Percentiles rank a stretch among this genome's conserved stretches.
Conservation (phyloP, 352 stramenopile species). For the Thalassiosira exigua region DNA sequence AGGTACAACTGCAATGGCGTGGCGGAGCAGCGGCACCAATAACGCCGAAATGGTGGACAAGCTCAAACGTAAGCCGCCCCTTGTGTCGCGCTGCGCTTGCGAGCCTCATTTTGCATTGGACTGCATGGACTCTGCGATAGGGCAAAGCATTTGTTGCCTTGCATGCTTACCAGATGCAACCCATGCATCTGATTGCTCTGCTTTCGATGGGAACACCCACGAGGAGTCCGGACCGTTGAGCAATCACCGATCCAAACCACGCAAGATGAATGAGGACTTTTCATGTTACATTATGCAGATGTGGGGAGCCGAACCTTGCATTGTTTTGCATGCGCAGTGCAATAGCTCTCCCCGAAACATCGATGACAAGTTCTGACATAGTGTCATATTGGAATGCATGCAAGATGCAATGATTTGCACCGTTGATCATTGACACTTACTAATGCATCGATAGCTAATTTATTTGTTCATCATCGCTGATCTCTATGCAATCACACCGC, state of each 20-base stretch:
- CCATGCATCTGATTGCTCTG: background rate
- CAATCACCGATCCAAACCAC: no score
- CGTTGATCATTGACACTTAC: no score
- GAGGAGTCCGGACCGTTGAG: no score
- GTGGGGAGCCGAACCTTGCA: background rate
- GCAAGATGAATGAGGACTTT: no score
- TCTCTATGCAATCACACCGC: slow-evolving; percentile 10
- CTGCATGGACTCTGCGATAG: slow-evolving; percentile 1
- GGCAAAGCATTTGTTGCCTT: slow-evolving; percentile 1
- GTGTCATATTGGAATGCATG: slow-evolving; percentile 2
- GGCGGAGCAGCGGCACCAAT: slow-evolving; percentile 77
- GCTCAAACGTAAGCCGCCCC: slow-evolving; percentile 74
- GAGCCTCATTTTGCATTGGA: slow-evolving; percentile 12
- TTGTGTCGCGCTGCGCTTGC: background rate
- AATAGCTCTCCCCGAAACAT: background rate
- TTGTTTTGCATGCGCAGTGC: no score
- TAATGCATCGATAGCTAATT: background rate
- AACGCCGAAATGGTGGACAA: slow-evolving; percentile 85
- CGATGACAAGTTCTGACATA: background rate
- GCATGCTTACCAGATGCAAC: slow-evolving; percentile 6
- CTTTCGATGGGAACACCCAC: no score
- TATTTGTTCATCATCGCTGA: background rate
- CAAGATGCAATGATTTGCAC: background rate
- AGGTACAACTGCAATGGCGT: slow-evolving; percentile 77
- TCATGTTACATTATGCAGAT: no score